Evolutionary conservation across 371 early-diverging fungal genomes (phyloP).

Genomic region (Pancytospora philotis): DNA sequence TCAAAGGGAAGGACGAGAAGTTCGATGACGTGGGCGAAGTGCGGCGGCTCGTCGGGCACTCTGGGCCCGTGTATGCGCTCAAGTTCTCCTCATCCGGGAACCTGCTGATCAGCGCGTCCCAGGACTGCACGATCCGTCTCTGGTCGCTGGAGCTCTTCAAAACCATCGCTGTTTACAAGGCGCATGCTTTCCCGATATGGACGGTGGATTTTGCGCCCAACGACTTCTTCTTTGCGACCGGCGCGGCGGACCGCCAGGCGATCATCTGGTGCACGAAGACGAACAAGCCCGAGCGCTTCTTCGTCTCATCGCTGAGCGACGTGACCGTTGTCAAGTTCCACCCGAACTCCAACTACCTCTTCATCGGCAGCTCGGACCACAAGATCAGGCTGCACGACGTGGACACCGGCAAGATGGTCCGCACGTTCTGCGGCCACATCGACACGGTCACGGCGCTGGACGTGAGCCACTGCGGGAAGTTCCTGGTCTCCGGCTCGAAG

Average conservation of each 20-base stretch:
- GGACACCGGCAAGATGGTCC: conserved; percentile 74
- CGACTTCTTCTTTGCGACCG: conserved; percentile 88
- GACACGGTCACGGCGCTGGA: conserved; percentile 73
- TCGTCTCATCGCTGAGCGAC: conserved; percentile 90
- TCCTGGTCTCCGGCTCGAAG: conserved; percentile 76
- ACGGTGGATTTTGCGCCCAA: conserved; percentile 74
- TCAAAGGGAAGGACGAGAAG: conserved; percentile 53
- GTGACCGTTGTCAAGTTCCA: conserved; percentile 87
- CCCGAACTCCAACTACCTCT: conserved; percentile 87
- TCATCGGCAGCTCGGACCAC: conserved; percentile 81
- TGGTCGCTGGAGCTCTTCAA: conserved; percentile 81
- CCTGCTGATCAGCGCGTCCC: conserved; percentile 78
- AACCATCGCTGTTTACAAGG: conserved; percentile 79
- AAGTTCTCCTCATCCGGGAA: conserved; percentile 76
- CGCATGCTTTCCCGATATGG: conserved; percentile 95
- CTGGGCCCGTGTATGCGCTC: conserved; percentile 81
- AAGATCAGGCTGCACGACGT: conserved; percentile 91
- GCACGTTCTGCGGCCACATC: conserved; percentile 79
- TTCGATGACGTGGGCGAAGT: conserved; percentile 56
- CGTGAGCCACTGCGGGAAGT: conserved; percentile 81
- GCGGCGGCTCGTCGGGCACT: conserved; percentile 73
- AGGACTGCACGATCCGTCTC: conserved; percentile 83
- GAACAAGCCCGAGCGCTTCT: conserved; percentile 80
- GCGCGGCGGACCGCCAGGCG: conserved; percentile 84
- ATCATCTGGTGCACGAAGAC: conserved; percentile 88